Evolutionary conservation across 495 filamentous ascomycete species (phyloP), one percentile per base, ranked within the genome.

Genomic region (Talaromyces adpressus): DNA sequence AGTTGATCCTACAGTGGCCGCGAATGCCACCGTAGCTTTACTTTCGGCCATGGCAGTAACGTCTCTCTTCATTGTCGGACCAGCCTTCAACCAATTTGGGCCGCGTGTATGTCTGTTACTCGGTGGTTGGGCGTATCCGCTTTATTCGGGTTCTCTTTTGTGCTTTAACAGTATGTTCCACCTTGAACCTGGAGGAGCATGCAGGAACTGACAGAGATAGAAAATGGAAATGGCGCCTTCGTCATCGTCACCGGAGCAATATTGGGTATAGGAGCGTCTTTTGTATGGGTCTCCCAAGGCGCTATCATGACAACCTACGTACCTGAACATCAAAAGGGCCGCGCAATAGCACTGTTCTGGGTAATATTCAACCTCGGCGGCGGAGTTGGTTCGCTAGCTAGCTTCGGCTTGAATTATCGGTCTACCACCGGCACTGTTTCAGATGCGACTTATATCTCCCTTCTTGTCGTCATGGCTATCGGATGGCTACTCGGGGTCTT

Each of bases 211-310:
- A 47, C n/a, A n/a, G 1, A 11, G 3, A 88, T 83, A 75, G 88
- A 91, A 66, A 91, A 81, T 27, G 63, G 79, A n/a, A 95, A 93
- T 68, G 76, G 73, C 16, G 89, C 85, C 4, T 92, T 93, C 69
- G 88, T 90, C 64, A 85, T 91, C 62, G 90, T 89, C 51, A 64
- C 81, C 2, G 82, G 82, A 34, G 75, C 75, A 20, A 71, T 83
- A 20, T 75, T 84, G 16, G 82, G 82, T 63, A 65, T 80, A 25
- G 77, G 81, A 23, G 79, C 82, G 7, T 76, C 77, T 0, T 77
- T 84, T 60, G 64, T 84, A 16, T 84, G 81, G 82, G 76, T 77
- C n/a, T 78, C 80, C 0, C 81, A 84, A 69, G 81, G 82, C 14
- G 78, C 80, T 6, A 83, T 84, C 65, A 82, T 84, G 80, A 82